Base-by-base conservation (phyloP, 2,329 filamentous ascomycete species). In the Aaosphaeria pasadenensis region DNA sequence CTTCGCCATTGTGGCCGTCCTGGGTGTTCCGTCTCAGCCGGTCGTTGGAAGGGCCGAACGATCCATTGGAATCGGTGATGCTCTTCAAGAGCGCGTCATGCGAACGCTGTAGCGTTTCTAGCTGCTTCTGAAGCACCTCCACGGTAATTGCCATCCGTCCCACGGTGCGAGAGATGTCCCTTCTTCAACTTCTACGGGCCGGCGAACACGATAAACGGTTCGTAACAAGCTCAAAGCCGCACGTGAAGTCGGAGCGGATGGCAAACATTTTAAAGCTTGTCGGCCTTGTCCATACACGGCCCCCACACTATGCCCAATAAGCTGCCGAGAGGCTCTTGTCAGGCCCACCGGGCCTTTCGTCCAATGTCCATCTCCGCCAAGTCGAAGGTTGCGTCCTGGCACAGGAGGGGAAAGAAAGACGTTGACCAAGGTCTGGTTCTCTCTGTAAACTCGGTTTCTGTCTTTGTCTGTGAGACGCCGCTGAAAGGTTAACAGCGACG, bases 21-120 rank as follows among this genome's bases (percentile, higher is more conserved):
- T 54, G 47, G 39, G 53, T 49, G 30, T 53, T 55, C 41, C 57
- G 56, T 9, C 33, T 9, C 33, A 9, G 33, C 9, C 9, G 33
- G 7, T 36, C n/a, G 9, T 36, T n/a, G 7, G 33, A 36, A 29
- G 54, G 57, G 43, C 52, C 55, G 51, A 64, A 64, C 31, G 51
- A 52, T 40, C 55, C 62, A 52, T 62, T 63, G n/a, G 63, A 57
- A 41, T 46, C 48, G 7, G 62, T 53, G n/a, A 68, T 49, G 52
- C 51, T 59, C 50, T 57, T 66, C 40, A 67, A 48, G 29, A 68
- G 49, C 6, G 53, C 48, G 17, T 68, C 63, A 47, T 68, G 60
- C 11, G 65, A 67, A 42, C 52, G 58, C 45, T 66, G 63, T 11
- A 68, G 62, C 39, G 62, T 52, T 46, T 67, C 62, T 39, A 67